Evolutionary conservation across 1,139 yeast species (phyloP).

Genomic region (Kurtzmaniella quercitrusa): DNA sequence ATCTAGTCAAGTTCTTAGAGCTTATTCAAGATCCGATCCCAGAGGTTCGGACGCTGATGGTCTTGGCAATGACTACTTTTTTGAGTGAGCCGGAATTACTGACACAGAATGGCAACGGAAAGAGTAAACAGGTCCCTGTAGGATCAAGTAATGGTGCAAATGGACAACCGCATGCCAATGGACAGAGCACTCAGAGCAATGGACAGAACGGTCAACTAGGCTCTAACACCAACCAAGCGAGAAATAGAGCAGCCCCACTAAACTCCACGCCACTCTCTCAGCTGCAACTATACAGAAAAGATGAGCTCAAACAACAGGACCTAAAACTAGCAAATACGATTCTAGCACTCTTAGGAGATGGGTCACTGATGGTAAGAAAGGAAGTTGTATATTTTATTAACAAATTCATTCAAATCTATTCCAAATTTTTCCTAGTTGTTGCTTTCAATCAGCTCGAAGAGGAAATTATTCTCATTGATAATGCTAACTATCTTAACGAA

Average conservation of each 20-base stretch:
- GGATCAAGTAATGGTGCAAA: slow-evolving; percentile 14
- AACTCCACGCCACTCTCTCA: slow-evolving; percentile 12
- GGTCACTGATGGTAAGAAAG: slow-evolving; percentile 82
- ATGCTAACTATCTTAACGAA: slow-evolving; percentile 55
- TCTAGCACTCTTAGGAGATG: slow-evolving; percentile 64
- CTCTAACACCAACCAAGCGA: slow-evolving; percentile 17
- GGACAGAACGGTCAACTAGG: slow-evolving; percentile 13
- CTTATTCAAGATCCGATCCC: slow-evolving; percentile 86
- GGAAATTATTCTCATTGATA: slow-evolving; percentile 66
- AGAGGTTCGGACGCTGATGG: slow-evolving; percentile 84
- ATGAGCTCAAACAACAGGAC: slow-evolving; percentile 53
- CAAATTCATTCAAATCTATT: slow-evolving; percentile 65
- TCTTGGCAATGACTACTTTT: slow-evolving; percentile 70
- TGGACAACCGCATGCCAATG: slow-evolving; percentile 3
- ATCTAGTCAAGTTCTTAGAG: slow-evolving; percentile 50
- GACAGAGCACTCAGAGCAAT: slow-evolving; percentile 7
- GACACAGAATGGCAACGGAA: slow-evolving; percentile 15
- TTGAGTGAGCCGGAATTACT: slow-evolving; percentile 42
- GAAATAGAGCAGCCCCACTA: slow-evolving; percentile 7
- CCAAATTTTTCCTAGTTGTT: slow-evolving; percentile 74
- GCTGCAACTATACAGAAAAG: slow-evolving; percentile 14
- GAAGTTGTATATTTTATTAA: slow-evolving; percentile 79
- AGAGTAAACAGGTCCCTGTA: slow-evolving; percentile 17
- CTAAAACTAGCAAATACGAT: slow-evolving; percentile 48
- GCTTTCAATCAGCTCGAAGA: slow-evolving; percentile 86